phyloP scores from a whole-genome alignment of 2,329 filamentous ascomycete genomes.

The Aspergillus sclerotialis region DNA sequence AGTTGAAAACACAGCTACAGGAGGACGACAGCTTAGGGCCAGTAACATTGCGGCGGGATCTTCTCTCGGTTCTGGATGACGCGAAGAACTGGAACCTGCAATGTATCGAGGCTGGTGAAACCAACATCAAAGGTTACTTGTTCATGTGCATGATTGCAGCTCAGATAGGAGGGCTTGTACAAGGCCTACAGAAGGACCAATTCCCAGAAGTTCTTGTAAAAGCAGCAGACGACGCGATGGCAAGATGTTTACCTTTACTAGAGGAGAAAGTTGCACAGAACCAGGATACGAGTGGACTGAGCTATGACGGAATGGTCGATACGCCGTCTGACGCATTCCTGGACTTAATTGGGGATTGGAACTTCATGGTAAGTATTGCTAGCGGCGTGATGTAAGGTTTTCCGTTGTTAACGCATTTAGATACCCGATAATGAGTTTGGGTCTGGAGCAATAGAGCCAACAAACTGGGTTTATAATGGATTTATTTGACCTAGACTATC shows the following conservation, averaged over 20 bases:
- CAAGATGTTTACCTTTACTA: conserved; percentile 18
- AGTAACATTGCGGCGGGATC: conserved; percentile 17
- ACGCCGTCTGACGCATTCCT: no score
- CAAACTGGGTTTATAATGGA: no score
- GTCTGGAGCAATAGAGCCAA: no score
- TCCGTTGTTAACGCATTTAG: no score
- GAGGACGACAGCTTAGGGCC: conserved; percentile 21
- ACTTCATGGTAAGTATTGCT: no score
- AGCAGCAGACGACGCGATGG: conserved; percentile 29
- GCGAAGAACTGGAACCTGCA: conserved; percentile 33
- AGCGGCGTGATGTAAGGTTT: no score
- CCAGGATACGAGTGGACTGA: no score
- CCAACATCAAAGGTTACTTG: conserved; percentile 49
- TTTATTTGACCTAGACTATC: no score
- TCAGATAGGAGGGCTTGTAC: conserved; percentile 38
- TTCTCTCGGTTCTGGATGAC: conserved; percentile 32
- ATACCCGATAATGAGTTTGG: no score
- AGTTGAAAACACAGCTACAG: conserved; percentile 20
- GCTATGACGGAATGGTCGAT: no score
- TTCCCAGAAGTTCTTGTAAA: conserved; percentile 28
- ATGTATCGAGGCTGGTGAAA: conserved; percentile 45
- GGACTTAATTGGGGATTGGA: no score
- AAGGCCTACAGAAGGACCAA: conserved; percentile 29
- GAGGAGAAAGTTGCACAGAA: conserved; percentile 13
- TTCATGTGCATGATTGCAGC: conserved; percentile 33